Evolutionary conservation across 2,329 filamentous ascomycete genomes (phyloP).

Genomic region (Plectosphaerella plurivora): DNA sequence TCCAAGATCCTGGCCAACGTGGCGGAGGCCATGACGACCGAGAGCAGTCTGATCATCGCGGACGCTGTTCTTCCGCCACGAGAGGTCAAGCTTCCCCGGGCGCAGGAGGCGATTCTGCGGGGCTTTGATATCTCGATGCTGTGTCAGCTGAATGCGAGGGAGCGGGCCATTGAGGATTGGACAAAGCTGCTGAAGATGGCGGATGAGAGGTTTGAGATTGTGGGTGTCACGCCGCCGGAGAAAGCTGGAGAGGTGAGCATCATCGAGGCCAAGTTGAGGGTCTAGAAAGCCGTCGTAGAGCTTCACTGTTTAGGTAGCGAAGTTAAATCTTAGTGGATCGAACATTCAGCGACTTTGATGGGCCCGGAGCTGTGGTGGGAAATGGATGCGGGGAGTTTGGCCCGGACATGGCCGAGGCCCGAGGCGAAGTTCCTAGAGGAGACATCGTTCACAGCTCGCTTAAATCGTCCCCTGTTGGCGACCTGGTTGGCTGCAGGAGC

Average conservation of each 20-base stretch:
- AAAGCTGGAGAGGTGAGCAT: neutral
- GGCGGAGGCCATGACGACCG: conserved; percentile 30
- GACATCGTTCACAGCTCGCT: no score
- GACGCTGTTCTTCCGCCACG: conserved; percentile 6
- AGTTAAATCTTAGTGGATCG: no score
- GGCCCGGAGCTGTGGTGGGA: no score
- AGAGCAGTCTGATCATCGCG: conserved; percentile 19
- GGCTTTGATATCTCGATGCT: neutral
- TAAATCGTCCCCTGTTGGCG: no score
- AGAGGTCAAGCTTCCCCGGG: neutral
- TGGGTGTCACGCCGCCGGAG: neutral
- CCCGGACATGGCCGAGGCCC: no score
- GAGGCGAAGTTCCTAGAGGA: no score
- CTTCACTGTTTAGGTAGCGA: no score
- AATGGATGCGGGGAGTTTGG: no score
- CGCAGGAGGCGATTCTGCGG: neutral
- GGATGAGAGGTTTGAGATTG: neutral
- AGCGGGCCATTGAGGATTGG: neutral
- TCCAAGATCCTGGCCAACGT: conserved; percentile 25
- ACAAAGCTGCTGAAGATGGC: neutral
- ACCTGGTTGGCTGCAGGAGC: no score
- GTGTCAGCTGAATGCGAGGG: neutral
- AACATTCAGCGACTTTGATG: no score
- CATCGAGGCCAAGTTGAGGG: neutral
- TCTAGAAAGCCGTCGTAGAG: neutral